Evolutionary conservation across 345 rosid species (phyloP), one percentile per base, ranked within the genome.

Genomic region (Turnera subulata): DNA sequence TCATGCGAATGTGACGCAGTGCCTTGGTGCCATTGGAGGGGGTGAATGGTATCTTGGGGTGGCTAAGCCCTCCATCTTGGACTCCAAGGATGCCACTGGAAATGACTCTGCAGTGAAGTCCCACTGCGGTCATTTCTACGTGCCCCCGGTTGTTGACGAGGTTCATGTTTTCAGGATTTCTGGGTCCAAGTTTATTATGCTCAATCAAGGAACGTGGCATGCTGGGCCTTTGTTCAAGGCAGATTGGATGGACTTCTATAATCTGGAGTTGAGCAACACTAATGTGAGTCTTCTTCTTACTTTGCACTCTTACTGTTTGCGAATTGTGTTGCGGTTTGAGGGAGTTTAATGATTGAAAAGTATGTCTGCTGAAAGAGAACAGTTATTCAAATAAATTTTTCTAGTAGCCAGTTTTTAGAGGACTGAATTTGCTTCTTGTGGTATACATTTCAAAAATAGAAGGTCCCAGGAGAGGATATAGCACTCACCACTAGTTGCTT

Each of bases 1-100:
- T 65, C 98, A 88, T 61, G 95, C 96, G 0, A 80, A 79, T 20
- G 95, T 91, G 61, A 88, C 95, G 8, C 92, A 91, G 71, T 84
- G 95, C 80, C 83, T 91, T 8, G 96, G 98, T 62, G 72, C 98
- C 17, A 58, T 86, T 20, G 91, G 92, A 12, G 92, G 84, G 25
- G 78, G 68, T 16, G 83, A 55, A 18, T 92, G 96, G 98, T 88
- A 82, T 69, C 75, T 86, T 35, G 98, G 96, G 22, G 82, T 92
- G 0, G 86, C 84, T 6, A 88, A 83, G 75, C 83, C 91, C 0
- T 86, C 95, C 42, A 62, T 86, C 9, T 50, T 73, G 60, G 68
- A 61, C 3, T 29, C 66, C 0, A 59, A 49, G 13, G 77, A 71
- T 12, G 57, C 21, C 7, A 58, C 9, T 2, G 65, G 23, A 38